phyloP scores from a whole-genome alignment of 352 stramenopile species.

The Pilasporangium apinafurcum region DNA sequence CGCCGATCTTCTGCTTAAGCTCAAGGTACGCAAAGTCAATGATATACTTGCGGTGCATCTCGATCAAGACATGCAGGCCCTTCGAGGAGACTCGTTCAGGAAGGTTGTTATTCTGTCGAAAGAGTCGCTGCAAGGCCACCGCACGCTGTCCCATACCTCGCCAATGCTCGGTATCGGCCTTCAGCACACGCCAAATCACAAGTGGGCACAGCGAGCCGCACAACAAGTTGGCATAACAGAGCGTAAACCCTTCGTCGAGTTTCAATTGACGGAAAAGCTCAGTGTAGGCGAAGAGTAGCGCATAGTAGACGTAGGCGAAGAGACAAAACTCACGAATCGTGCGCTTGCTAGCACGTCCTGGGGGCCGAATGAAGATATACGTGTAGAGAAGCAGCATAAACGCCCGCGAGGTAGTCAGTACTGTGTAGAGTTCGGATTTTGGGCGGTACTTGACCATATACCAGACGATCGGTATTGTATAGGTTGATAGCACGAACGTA shows the following conservation, averaged over 20 bases:
- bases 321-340: slow-evolving; percentile 44
- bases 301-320: slow-evolving; percentile 48
- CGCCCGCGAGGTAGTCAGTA: slow-evolving; percentile 22
- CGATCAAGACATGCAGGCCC: slow-evolving; percentile 55
- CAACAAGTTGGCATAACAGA: slow-evolving; percentile 54
- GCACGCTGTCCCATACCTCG: slow-evolving; percentile 41
- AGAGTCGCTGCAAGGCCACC: slow-evolving; percentile 30
- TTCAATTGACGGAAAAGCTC: slow-evolving; percentile 39
- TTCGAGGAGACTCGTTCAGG: slow-evolving; percentile 45
- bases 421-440: slow-evolving; percentile 22
- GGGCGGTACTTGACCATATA: slow-evolving; percentile 24
- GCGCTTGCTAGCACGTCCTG: slow-evolving; percentile 35
- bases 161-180: slow-evolving; percentile 56
- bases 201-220: slow-evolving; percentile 46
- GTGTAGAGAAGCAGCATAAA: slow-evolving; percentile 38
- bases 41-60: slow-evolving; percentile 71
- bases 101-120: slow-evolving; percentile 36
- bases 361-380: slow-evolving; percentile 42
- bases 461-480: slow-evolving; percentile 40
- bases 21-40: slow-evolving; percentile 66
- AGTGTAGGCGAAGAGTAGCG: slow-evolving; percentile 42
- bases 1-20: slow-evolving; percentile 41
- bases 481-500: slow-evolving; percentile 34
- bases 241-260: slow-evolving; percentile 44
- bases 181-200: slow-evolving; percentile 54